A percentile compares a stretch with the other conserved stretches of the same genome.
These are phyloP conservation scores for Cordyceps sp. DNA, from an alignment of 2,329 filamentous ascomycete species.

Conservation along the genomic window DNA sequence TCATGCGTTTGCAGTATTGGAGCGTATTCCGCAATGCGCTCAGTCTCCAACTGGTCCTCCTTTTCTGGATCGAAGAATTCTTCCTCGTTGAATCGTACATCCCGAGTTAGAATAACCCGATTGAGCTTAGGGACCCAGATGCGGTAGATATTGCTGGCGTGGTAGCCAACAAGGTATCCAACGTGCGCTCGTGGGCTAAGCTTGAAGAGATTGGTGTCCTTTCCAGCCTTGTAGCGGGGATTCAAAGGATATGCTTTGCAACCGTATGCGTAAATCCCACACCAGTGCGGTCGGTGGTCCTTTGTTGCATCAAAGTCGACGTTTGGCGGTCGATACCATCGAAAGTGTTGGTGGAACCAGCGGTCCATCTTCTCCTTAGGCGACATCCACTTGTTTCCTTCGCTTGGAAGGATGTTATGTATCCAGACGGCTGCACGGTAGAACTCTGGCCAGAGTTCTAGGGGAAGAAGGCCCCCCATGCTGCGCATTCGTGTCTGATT, in stretches of 20 bases:
- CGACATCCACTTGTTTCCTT: too few relatives aligned
- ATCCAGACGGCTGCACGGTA: too few relatives aligned
- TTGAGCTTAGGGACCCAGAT: neutral
- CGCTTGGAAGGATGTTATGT: too few relatives aligned
- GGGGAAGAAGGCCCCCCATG: neutral
- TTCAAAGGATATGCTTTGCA: neutral
- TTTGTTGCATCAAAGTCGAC: neutral
- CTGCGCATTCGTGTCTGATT: neutral
- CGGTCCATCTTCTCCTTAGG: too few relatives aligned
- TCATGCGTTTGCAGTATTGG: too few relatives aligned
- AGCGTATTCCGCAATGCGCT: too few relatives aligned
- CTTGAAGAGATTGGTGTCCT: neutral
- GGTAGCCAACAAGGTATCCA: slow-evolving; percentile 1
- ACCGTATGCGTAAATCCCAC: neutral
- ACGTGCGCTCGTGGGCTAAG: neutral
- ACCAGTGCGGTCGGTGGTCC: neutral
- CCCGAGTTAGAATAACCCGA: neutral
- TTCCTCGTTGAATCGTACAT: neutral
- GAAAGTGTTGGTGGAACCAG: too few relatives aligned
- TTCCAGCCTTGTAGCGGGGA: neutral
- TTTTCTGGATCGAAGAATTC: neutral
- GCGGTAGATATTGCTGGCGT: slow-evolving; percentile 1
- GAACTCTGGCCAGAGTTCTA: too few relatives aligned
- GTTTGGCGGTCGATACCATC: too few relatives aligned
- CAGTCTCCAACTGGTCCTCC: neutral